Conservation (phyloP, 495 filamentous ascomycete species). For the Aspergillus ostianus region DNA sequence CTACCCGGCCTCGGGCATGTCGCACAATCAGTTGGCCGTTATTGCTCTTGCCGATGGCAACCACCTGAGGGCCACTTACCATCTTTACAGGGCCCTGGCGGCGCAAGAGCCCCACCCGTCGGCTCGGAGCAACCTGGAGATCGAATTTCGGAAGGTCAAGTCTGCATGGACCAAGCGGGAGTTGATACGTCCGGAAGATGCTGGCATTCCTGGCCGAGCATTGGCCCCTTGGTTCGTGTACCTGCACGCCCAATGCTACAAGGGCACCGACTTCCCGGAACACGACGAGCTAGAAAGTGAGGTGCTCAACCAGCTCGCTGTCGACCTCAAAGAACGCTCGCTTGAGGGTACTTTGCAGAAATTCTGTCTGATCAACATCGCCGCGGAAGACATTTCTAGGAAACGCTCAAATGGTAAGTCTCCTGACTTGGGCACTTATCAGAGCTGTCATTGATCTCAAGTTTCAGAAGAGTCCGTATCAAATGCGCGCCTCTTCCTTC, state of each 20-base stretch:
- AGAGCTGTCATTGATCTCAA: conserved; percentile 24
- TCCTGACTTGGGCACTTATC: conserved; percentile 4
- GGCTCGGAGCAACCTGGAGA: conserved; percentile 71
- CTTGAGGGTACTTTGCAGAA: conserved; percentile 68
- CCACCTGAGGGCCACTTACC: conserved; percentile 80
- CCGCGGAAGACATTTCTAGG: conserved; percentile 71
- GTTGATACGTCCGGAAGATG: conserved; percentile 52
- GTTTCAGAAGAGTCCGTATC: conserved; percentile 37
- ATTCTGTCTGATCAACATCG: conserved; percentile 81
- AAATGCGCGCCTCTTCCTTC: conserved; percentile 66
- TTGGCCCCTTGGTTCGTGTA: conserved; percentile 81
- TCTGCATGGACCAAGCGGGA: conserved; percentile 59
- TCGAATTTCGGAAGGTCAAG: conserved; percentile 73
- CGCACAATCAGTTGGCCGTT: conserved; percentile 87
- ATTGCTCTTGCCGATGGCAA: conserved; percentile 72
- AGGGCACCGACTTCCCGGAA: conserved; percentile 64
- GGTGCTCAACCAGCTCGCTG: conserved; percentile 71
- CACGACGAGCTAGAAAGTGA: conserved; percentile 86
- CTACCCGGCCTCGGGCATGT: conserved; percentile 72
- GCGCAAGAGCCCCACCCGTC: conserved; percentile 69
- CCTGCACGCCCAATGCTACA: conserved; percentile 81
- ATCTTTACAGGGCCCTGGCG: conserved; percentile 80
- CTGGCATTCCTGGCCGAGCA: conserved; percentile 48
- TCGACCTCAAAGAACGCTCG: conserved; percentile 68
- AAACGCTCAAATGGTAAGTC: conserved; percentile 59